Conservation (phyloP, 2,329 filamentous ascomycete genomes). For the Tolypocladium inflatum region DNA sequence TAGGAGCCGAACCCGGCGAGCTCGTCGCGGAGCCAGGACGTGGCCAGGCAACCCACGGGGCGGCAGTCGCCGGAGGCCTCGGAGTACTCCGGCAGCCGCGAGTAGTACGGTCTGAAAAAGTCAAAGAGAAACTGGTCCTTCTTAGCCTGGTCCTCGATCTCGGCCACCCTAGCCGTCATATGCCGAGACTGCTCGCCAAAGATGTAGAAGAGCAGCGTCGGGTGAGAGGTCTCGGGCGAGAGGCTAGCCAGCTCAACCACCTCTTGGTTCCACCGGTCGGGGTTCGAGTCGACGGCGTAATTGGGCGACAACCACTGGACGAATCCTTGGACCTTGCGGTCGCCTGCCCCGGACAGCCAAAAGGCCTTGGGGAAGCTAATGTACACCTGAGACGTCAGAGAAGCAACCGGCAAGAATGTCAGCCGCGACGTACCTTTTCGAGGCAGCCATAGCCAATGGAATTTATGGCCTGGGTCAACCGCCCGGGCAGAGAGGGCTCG, state of each 20-base stretch:
- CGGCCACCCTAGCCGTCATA: constrained; percentile 36
- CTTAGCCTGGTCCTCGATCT: constrained; percentile 31
- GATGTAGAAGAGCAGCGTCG: constrained; percentile 78
- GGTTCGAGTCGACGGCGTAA: constrained; percentile 55
- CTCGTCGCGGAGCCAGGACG: constrained; percentile 69
- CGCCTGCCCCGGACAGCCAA: constrained; percentile 45
- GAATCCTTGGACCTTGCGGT: constrained; percentile 50
- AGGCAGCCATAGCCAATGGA: constrained; percentile 60
- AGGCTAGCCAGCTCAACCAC: constrained; percentile 68
- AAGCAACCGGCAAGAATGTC: not conserved
- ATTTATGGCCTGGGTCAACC: constrained; percentile 51
- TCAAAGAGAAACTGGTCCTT: constrained; percentile 45
- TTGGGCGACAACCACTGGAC: constrained; percentile 64
- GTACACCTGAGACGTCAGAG: constrained; percentile 31
- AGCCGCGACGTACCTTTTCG: constrained; percentile 46
- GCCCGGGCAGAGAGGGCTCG: constrained; percentile 46
- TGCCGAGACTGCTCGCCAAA: constrained; percentile 53
- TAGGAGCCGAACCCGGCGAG: constrained; percentile 78
- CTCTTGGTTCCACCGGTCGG: constrained; percentile 63
- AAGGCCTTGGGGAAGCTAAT: constrained; percentile 68
- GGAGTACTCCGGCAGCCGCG: constrained; percentile 60
- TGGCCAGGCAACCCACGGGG: constrained; percentile 56
- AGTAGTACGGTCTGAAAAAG: constrained; percentile 73
- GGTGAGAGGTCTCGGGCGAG: constrained; percentile 48
- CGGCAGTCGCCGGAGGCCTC: constrained; percentile 43